These are phyloP conservation scores for Balansia obtecta DNA, from an alignment of 2,329 filamentous ascomycete genomes.

Conservation along the genomic window DNA sequence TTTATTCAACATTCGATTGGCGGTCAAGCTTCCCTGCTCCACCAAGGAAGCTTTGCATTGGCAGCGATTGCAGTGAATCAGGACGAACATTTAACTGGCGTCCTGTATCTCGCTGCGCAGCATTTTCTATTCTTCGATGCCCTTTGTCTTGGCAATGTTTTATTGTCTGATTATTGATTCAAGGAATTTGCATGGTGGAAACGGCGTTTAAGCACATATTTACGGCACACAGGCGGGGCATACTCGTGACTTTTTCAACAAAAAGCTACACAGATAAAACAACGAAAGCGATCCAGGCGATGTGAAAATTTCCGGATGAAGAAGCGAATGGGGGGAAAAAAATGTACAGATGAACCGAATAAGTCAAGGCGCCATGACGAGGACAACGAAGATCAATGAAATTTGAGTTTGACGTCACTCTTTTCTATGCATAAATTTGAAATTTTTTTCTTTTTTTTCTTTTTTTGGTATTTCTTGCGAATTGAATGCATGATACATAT, in stretches of 20 bases:
- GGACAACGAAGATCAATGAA: background rate
- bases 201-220: conserved; percentile 6
- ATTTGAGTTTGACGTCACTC: background rate
- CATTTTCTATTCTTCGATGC: conserved; percentile 2
- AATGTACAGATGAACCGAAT: conserved; percentile 3
- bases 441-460: conserved; percentile 13
- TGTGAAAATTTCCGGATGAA: background rate
- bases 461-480: conserved; percentile 2
- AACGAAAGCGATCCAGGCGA: background rate
- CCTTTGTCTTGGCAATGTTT: conserved; percentile 10
- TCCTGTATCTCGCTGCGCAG: background rate
- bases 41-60: conserved; percentile 7
- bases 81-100: conserved; percentile 7
- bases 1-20: background rate
- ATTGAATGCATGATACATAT: conserved; percentile 21
- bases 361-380: conserved; percentile 7
- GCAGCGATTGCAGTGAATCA: conserved; percentile 4
- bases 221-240: conserved; percentile 10
- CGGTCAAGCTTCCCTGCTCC: conserved; percentile 4
- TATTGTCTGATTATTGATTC: conserved; percentile 2
- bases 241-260: conserved; percentile 28
- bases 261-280: conserved; percentile 22
- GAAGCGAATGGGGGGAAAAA: background rate
- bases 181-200: conserved; percentile 5
- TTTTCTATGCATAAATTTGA: background rate